Evolutionary conservation across 345 rosid species (phyloP), one percentile per base, ranked within the genome.

Genomic region (Populus pruinosa): DNA sequence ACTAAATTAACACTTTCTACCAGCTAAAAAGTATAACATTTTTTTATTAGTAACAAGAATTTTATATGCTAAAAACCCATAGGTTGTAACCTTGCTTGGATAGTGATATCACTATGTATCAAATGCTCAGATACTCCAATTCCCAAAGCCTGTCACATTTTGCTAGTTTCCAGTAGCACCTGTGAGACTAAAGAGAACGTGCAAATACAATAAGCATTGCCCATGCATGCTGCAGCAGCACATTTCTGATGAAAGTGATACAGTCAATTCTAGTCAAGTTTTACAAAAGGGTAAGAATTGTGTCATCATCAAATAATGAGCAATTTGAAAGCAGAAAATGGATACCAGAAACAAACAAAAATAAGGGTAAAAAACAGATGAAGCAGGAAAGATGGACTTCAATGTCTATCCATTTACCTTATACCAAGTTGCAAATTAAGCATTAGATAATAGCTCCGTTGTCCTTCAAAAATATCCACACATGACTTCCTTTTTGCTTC

Each of bases 341-440:
- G 6, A 49, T 14, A 49, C 20, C 55, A 49, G 55, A 49, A 49
- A 69, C 25, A 29, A 23, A 73, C 33, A 41, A 41, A 73, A 25
- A 6, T 12, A 71, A 41, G 18, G 10, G 18, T 25, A 20, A 23
- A 56, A 8, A 1, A 41, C 2, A 36, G 41, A 41, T 31, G 25
- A 70, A 21, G 35, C 11, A 21, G 8, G 36, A 12, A 68, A 18
- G 67, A 70, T 59, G 36, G 20, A 33, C 21, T 66, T 29, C 33
- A 33, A 14, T 65, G 8, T 49, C 21, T 44, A 82, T 72, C 71
- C 55, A 77, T 76, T 81, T 90, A 94, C 97, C 97, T 92, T 88
- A 94, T 94, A 75, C 99, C 99, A 76, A 93, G 94, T 87, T 95
- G 99, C 87, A 95, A 88, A 85, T 91, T 93, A 38, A 93, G 92